Percentiles rank a stretch among this genome's conserved stretches.
Conservation (phyloP, 2,329 filamentous ascomycete species). For the Ascochyta rabiei region DNA sequence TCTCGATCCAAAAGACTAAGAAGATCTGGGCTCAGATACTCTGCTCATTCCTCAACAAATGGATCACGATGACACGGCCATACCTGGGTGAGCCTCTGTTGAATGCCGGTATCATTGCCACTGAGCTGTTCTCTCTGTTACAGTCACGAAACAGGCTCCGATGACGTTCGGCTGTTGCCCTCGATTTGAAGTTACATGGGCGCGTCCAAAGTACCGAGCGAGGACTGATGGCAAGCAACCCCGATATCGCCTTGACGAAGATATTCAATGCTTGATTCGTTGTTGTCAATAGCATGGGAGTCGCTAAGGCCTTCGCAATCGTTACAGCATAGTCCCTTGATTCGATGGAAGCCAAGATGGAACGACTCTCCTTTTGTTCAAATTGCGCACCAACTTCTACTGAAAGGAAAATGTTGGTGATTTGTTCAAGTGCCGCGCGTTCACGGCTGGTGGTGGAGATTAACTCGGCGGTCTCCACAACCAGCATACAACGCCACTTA, state of each 20-base stretch:
- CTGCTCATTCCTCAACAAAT: neutral
- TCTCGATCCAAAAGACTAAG: neutral
- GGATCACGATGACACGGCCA: neutral
- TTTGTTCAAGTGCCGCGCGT: slow-evolving; percentile 8
- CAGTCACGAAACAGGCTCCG: neutral
- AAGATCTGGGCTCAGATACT: neutral
- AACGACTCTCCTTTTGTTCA: neutral
- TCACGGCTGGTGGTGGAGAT: slow-evolving; percentile 6
- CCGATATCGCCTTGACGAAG: neutral
- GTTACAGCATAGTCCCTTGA: neutral
- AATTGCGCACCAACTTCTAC: neutral
- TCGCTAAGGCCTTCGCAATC: neutral
- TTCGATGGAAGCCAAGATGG: neutral
- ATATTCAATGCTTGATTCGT: neutral
- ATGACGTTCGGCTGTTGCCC: neutral
- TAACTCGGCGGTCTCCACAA: slow-evolving; percentile 1
- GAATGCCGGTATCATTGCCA: neutral
- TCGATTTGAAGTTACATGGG: neutral
- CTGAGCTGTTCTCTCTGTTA: neutral
- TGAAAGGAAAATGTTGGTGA: neutral
- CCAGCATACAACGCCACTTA: neutral
- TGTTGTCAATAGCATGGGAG: neutral
- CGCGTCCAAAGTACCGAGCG: neutral
- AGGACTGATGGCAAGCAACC: neutral
- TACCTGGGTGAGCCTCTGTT: neutral